Conservation (phyloP, 805 yeast genomes). For the Lipomyces mesembrius region DNA sequence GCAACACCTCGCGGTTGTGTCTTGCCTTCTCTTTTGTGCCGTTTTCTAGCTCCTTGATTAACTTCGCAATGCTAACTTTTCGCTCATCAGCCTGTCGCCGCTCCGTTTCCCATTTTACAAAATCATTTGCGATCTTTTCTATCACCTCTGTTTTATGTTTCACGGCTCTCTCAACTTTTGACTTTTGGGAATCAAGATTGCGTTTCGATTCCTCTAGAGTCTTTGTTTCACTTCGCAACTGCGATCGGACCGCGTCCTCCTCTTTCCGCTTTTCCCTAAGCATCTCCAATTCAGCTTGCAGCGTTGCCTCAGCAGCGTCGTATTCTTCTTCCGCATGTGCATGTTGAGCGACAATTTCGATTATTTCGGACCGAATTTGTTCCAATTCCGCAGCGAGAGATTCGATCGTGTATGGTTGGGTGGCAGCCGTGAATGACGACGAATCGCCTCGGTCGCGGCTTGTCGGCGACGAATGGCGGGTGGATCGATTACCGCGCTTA, state of each 20-base stretch:
- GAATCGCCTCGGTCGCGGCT: slow-evolving; percentile 20
- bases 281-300: slow-evolving; percentile 42
- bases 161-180: slow-evolving; percentile 41
- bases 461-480: slow-evolving; percentile 21
- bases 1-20: slow-evolving; percentile 19
- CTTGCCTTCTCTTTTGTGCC: slow-evolving; percentile 13
- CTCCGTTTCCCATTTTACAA: slow-evolving; percentile 40
- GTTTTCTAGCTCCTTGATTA: slow-evolving; percentile 9
- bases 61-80: slow-evolving; percentile 9
- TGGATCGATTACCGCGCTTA: slow-evolving; percentile 23
- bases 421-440: slow-evolving; percentile 37
- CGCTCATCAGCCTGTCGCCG: slow-evolving; percentile 19
- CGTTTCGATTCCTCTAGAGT: slow-evolving; percentile 47
- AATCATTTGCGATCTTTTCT: slow-evolving; percentile 37
- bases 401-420: slow-evolving; percentile 44
- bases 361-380: slow-evolving; percentile 44
- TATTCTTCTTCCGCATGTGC: slow-evolving; percentile 43
- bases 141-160: slow-evolving; percentile 31
- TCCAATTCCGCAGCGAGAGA: slow-evolving; percentile 46
- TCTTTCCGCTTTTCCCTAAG: slow-evolving; percentile 42
- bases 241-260: slow-evolving; percentile 45
- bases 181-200: slow-evolving; percentile 45
- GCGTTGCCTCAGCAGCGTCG: slow-evolving; percentile 37
- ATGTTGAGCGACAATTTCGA: slow-evolving; percentile 40
- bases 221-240: slow-evolving; percentile 46